Base-by-base conservation (phyloP, 768 basidiomycete species). In the Mycena floridula region DNA sequence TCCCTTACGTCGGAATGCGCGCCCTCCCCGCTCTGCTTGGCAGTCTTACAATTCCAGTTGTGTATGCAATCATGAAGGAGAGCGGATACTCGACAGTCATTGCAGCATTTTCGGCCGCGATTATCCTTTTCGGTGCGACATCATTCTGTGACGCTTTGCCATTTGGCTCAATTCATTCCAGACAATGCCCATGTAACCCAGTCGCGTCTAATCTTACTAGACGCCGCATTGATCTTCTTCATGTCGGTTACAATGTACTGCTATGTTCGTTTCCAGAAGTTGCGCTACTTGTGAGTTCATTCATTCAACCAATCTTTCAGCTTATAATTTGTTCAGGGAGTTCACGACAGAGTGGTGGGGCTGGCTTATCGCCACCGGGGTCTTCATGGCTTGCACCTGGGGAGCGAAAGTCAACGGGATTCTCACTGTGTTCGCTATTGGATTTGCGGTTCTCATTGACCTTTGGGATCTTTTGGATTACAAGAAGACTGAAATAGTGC, bases 401-500 rank as follows among this genome's bases (percentile, higher is more conserved):
- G 91, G 89, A 4, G 95, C 94, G 57, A 99, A 99, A 65, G 96
- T 98, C 66, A 97, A 97, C 54, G 96, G 96, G 26, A 71, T 98
- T 39, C 73, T 99, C 49, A 92, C 92, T 2, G 97, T 99, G 46
- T 44, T 81, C 32, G 79, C 89, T 12, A 82, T 99, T 52, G 96
- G 96, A 2, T 73, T 87, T 40, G 95, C 95, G 5, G 96, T 98
- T 36, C 58, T 89, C 24, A 81, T 95, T 48, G 96, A 99, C 61
- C 71, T 99, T 9, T 99, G 96, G 95, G 89, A 85, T 52, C 73
- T 98, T 35, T 65, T 98, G 56, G 96, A 99, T 62, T 63, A 84
- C 59, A 82, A 74, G 59, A 86, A 85, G 54, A 49, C 50, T 11
- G 85, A 77, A 4, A 89, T 97, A 76, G 92, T 93, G 49, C 41